These are phyloP conservation scores for Botrytis deweyae DNA, from an alignment of 2,329 filamentous ascomycete genomes.

Conservation along the genomic window DNA sequence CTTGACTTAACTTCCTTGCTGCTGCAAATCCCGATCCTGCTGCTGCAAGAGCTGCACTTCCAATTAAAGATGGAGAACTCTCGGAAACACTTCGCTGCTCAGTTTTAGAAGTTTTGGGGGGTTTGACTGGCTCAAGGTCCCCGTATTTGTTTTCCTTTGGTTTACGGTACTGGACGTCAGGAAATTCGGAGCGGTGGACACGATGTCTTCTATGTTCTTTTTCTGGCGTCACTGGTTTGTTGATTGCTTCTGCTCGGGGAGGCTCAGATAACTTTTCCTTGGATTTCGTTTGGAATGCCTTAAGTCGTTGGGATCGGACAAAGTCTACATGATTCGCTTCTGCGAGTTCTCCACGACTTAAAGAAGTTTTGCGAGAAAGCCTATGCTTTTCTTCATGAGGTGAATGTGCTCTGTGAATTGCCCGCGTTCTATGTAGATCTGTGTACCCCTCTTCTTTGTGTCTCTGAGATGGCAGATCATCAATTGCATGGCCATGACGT, in stretches of 20 bases:
- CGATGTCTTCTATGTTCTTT: slow-evolving; percentile 30
- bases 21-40: slow-evolving; percentile 36
- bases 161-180: slow-evolving; percentile 27
- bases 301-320: slow-evolving; percentile 28
- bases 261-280: slow-evolving; percentile 28
- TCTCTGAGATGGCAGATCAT: slow-evolving; percentile 27
- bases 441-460: slow-evolving; percentile 25
- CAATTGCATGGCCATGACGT: slow-evolving; percentile 23
- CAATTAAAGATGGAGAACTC: slow-evolving; percentile 29
- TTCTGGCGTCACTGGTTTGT: slow-evolving; percentile 23
- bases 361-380: slow-evolving; percentile 26
- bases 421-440: slow-evolving; percentile 30
- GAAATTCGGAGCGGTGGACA: slow-evolving; percentile 32
- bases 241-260: slow-evolving; percentile 29
- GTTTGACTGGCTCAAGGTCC: slow-evolving; percentile 31
- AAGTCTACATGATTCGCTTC: slow-evolving; percentile 21
- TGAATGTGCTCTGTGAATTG: slow-evolving; percentile 27
- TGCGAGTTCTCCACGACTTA: slow-evolving; percentile 18
- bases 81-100: slow-evolving; percentile 31
- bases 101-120: slow-evolving; percentile 30
- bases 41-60: slow-evolving; percentile 33
- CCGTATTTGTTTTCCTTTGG: slow-evolving; percentile 34
- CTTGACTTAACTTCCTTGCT: slow-evolving; percentile 35
- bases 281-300: slow-evolving; percentile 21
- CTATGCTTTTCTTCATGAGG: slow-evolving; percentile 14